A percentile compares a stretch with the other conserved stretches of the same genome.
These are phyloP conservation scores for Nicotiana obtusifolia DNA, from an alignment of 257 asterid species.

Conservation along the genomic window DNA sequence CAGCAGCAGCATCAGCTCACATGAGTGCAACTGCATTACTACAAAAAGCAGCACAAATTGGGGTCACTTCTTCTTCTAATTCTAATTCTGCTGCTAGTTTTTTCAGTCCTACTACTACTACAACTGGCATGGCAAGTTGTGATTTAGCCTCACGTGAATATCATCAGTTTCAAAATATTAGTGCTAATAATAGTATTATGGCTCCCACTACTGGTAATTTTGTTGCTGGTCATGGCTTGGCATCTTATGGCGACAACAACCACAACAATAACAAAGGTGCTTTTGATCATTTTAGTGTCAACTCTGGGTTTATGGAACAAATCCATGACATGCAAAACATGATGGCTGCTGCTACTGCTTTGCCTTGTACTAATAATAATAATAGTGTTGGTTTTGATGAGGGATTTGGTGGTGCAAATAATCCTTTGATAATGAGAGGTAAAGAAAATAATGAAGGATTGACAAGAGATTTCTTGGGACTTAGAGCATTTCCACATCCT, in stretches of 20 bases:
- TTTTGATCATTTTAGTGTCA: slow-evolving; percentile 1
- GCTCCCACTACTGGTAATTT: not conserved
- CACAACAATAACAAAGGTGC: not conserved
- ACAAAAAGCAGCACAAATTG: slow-evolving; percentile 68
- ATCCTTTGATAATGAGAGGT: slow-evolving; percentile 6
- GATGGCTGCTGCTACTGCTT: not conserved
- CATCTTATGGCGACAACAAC: not conserved
- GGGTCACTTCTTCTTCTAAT: slow-evolving; percentile 31
- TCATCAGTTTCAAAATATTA: not conserved
- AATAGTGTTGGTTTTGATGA: not conserved
- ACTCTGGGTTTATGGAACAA: slow-evolving; percentile 11
- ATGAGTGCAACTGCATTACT: slow-evolving; percentile 70
- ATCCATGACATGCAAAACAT: slow-evolving; percentile 6
- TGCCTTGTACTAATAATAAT: not conserved
- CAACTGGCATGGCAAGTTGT: not conserved
- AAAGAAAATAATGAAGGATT: slow-evolving; percentile 11
- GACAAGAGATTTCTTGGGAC: slow-evolving; percentile 18
- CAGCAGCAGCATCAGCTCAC: slow-evolving; percentile 19
- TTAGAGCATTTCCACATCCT: slow-evolving; percentile 9
- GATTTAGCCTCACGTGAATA: not conserved
- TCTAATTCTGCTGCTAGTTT: not conserved
- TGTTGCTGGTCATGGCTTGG: not conserved
- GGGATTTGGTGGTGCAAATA: not conserved
- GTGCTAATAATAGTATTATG: not conserved
- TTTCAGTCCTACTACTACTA: not conserved